Conservation (phyloP, 1,284 basidiomycete genomes). For the Tilletia caries region DNA sequence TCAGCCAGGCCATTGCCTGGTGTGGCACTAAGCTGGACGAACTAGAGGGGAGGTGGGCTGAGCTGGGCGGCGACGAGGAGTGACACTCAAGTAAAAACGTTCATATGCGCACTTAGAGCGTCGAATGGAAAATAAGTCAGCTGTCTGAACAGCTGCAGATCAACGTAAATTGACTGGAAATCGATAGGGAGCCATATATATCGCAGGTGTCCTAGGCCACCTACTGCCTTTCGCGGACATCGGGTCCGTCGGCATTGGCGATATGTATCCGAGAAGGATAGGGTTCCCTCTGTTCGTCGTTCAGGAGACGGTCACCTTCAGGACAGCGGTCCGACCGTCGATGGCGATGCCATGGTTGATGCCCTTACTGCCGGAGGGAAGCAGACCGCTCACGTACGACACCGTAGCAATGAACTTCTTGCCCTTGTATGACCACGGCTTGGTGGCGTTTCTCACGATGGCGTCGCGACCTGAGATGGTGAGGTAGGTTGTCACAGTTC, state of each 20-base stretch:
- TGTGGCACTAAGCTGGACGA: not conserved
- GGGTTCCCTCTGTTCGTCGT: too few relatives aligned
- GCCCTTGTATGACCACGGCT: not conserved
- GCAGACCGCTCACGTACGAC: slow-evolving; percentile 59
- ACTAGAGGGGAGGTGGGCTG: not conserved
- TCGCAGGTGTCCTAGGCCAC: too few relatives aligned
- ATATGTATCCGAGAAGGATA: too few relatives aligned
- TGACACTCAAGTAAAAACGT: not conserved
- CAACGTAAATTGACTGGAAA: too few relatives aligned
- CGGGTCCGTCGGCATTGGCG: too few relatives aligned
- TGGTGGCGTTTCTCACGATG: not conserved
- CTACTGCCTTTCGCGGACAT: too few relatives aligned
- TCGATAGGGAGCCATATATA: too few relatives aligned
- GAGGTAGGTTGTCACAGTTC: not conserved
- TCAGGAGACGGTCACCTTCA: slow-evolving; percentile 29
- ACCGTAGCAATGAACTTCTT: slow-evolving; percentile 59
- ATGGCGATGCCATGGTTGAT: slow-evolving; percentile 57
- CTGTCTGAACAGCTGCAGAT: too few relatives aligned
- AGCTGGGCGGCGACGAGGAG: not conserved
- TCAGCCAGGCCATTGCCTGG: not conserved
- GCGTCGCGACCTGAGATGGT: slow-evolving; percentile 11
- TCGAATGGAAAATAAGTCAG: too few relatives aligned
- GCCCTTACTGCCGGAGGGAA: slow-evolving; percentile 60
- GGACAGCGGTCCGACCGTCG: slow-evolving; percentile 39
- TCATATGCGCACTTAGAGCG: too few relatives aligned